Evolutionary conservation across 2,329 filamentous ascomycete species (phyloP).

Genomic region (Diaporthe sp.): DNA sequence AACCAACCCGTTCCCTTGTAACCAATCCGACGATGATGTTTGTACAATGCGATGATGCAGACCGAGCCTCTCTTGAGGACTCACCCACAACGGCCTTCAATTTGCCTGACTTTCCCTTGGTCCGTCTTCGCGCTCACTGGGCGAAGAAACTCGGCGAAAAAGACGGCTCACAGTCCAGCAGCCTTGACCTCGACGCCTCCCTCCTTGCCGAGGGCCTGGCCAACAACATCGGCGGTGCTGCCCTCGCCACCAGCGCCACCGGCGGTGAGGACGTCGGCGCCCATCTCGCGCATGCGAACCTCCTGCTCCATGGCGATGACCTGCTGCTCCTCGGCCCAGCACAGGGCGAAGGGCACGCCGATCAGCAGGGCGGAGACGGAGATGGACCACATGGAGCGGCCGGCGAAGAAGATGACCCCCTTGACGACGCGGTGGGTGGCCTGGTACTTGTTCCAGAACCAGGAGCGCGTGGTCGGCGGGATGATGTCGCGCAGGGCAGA

Average conservation of each 20-base stretch:
- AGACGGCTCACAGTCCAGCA: conserved; percentile 59
- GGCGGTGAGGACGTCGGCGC: conserved; percentile 77
- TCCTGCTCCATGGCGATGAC: conserved; percentile 98
- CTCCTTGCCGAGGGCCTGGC: conserved; percentile 63
- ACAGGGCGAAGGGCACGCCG: conserved; percentile 93
- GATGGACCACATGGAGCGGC: conserved; percentile 91
- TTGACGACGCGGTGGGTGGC: conserved; percentile 70
- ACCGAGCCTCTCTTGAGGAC: background rate
- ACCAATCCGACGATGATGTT: conserved; percentile 9
- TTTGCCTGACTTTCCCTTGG: background rate
- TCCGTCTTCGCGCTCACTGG: background rate
- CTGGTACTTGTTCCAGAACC: conserved; percentile 72
- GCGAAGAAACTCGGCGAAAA: background rate
- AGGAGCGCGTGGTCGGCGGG: conserved; percentile 78
- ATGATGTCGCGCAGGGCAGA: conserved; percentile 82
- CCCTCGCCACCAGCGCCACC: conserved; percentile 55
- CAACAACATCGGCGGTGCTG: conserved; percentile 64
- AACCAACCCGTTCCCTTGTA: background rate
- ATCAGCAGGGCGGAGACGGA: conserved; percentile 90
- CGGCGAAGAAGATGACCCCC: conserved; percentile 77
- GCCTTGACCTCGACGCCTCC: conserved; percentile 62
- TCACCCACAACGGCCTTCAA: background rate
- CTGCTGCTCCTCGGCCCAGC: conserved; percentile 96
- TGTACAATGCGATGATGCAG: conserved; percentile 22
- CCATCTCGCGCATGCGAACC: conserved; percentile 94